These are phyloP conservation scores for Penicillium glabrum DNA, from an alignment of 2,329 filamentous ascomycete species.

Conservation along the genomic window DNA sequence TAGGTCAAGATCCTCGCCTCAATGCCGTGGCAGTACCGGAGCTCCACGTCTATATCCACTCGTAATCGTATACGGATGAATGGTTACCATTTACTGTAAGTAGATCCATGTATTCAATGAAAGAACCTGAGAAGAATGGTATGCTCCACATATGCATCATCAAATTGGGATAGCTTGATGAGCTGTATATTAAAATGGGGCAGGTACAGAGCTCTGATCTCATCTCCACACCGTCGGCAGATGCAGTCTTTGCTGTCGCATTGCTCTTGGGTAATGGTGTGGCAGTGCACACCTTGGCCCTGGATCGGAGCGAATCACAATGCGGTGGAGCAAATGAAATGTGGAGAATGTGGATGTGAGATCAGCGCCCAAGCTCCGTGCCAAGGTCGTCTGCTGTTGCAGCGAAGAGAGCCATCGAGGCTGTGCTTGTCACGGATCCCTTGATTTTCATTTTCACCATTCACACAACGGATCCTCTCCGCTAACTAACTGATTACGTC, in stretches of 20 bases:
- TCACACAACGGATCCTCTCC: constrained; percentile 2
- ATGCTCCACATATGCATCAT: too few relatives aligned
- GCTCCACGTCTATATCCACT: background rate
- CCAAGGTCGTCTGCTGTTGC: background rate
- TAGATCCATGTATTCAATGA: too few relatives aligned
- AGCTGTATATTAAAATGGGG: background rate
- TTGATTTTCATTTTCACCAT: constrained; percentile 1
- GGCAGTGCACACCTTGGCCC: constrained; percentile 3
- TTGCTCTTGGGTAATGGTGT: background rate
- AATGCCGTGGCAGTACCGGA: background rate
- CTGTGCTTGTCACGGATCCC: constrained; percentile 7
- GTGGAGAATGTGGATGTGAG: background rate
- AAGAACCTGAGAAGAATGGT: too few relatives aligned
- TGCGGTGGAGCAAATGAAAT: background rate
- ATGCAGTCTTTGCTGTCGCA: background rate
- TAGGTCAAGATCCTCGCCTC: too few relatives aligned
- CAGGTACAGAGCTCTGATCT: background rate
- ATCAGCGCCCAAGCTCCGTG: constrained; percentile 4
- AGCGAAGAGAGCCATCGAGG: background rate
- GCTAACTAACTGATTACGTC: constrained; percentile 3
- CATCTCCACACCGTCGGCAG: background rate
- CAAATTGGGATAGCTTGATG: too few relatives aligned
- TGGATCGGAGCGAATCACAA: background rate
- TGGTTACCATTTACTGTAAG: too few relatives aligned
- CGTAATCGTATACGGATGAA: background rate